A percentile compares a stretch with the other conserved stretches of the same genome.
phyloP scores from a whole-genome alignment of 2,329 filamentous ascomycete genomes.

The Huntiella moniliformis region DNA sequence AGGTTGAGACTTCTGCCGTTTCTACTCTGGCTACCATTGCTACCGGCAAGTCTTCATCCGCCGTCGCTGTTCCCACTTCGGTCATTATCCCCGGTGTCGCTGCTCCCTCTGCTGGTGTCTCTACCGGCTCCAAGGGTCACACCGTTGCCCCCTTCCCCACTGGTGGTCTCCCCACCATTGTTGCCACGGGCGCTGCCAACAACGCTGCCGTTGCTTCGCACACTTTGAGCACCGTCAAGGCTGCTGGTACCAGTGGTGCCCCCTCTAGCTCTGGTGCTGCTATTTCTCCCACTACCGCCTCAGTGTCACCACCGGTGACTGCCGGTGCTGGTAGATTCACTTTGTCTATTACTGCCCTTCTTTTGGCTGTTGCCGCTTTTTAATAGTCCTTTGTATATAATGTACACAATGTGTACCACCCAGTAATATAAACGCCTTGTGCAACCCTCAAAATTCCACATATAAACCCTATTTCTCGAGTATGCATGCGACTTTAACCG shows the following conservation, averaged over 20 bases:
- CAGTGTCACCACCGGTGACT: not conserved
- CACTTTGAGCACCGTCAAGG: not conserved
- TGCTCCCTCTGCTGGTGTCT: not conserved
- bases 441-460: no score
- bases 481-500: no score
- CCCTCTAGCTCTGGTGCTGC: not conserved
- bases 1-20: constrained; percentile 2
- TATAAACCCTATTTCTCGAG: no score
- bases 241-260: not conserved
- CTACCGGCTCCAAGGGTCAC: not conserved
- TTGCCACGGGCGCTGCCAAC: not conserved
- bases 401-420: no score
- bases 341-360: not conserved
- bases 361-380: not conserved
- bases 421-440: no score
- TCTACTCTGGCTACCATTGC: not conserved
- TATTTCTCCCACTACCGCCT: not conserved
- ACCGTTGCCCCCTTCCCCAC: not conserved
- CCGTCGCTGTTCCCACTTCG: not conserved
- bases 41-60: not conserved
- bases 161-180: not conserved
- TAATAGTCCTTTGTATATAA: no score
- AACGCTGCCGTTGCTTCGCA: not conserved
- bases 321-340: constrained; percentile 1
- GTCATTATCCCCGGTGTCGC: not conserved